Evolutionary conservation across 1,284 basidiomycete species (phyloP).

Genomic region (Pterula multifida): DNA sequence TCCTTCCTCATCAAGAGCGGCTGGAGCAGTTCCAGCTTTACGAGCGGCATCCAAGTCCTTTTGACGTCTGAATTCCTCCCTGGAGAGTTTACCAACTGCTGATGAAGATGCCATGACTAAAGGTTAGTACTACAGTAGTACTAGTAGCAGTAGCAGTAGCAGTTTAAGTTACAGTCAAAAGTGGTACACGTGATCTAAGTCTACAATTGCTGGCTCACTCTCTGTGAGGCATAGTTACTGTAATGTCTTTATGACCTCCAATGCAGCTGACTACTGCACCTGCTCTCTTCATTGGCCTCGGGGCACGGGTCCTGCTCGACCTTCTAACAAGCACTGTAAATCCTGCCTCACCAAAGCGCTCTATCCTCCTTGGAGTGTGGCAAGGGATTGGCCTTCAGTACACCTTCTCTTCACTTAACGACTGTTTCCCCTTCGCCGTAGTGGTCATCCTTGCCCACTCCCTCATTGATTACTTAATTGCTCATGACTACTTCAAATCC

Average conservation of each 20-base stretch:
- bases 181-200: neutral
- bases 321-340: conserved; percentile 31
- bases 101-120: conserved; percentile 2
- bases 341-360: conserved; percentile 36
- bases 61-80: conserved; percentile 87
- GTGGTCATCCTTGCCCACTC: conserved; percentile 48
- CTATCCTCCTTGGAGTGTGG: conserved; percentile 57
- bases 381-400: conserved; percentile 66
- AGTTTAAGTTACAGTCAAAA: neutral
- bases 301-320: conserved; percentile 58
- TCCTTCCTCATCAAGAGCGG: conserved; percentile 90
- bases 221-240: too few relatives aligned
- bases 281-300: conserved; percentile 42
- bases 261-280: conserved; percentile 21
- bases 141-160: neutral
- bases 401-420: conserved; percentile 39
- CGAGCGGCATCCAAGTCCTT: conserved; percentile 94
- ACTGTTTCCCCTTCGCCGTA: conserved; percentile 41
- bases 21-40: conserved; percentile 94
- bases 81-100: conserved; percentile 75
- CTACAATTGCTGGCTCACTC: too few relatives aligned
- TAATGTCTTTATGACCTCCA: neutral
- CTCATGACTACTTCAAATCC: conserved; percentile 38
- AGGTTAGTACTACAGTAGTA: neutral
- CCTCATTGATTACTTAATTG: conserved; percentile 41